Evolutionary conservation across 192 early-diverging fungal genomes (phyloP).

Genomic region (Geosiphon pyriformis): DNA sequence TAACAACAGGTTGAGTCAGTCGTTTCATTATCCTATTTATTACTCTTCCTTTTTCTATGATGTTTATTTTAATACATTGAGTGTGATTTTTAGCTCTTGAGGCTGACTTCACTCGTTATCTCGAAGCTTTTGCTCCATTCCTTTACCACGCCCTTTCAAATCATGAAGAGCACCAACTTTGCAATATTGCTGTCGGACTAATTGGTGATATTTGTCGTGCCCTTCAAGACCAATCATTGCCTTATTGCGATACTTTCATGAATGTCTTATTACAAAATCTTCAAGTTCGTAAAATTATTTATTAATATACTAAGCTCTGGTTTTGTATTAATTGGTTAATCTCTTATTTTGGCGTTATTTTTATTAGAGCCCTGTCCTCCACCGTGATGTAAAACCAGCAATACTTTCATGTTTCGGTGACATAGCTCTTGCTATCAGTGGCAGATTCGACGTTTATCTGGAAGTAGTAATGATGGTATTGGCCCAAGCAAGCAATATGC

Average conservation of each 20-base stretch:
- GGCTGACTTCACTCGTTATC: slow-evolving; percentile 79
- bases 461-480: slow-evolving; percentile 83
- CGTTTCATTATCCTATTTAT: slow-evolving; percentile 1
- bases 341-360: neutral
- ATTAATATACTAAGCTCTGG: neutral
- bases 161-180: slow-evolving; percentile 88
- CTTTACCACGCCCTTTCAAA: slow-evolving; percentile 79
- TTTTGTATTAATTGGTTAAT: neutral
- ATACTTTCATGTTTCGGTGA: slow-evolving; percentile 97
- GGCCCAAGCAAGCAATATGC: slow-evolving; percentile 70
- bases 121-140: slow-evolving; percentile 79
- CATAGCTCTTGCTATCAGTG: slow-evolving; percentile 93
- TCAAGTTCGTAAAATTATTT: slow-evolving; percentile 38
- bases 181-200: slow-evolving; percentile 90
- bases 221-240: slow-evolving; percentile 63
- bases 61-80: neutral
- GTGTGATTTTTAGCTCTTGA: slow-evolving; percentile 65
- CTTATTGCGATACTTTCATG: slow-evolving; percentile 89
- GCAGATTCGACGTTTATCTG: slow-evolving; percentile 75
- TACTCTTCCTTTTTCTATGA: neutral
- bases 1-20: slow-evolving; percentile 60
- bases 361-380: slow-evolving; percentile 60
- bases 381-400: slow-evolving; percentile 84
- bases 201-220: slow-evolving; percentile 96
- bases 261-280: slow-evolving; percentile 71